These are phyloP conservation scores for Tausonia pullulans DNA, from an alignment of 1,284 basidiomycete species.

Conservation along the genomic window DNA sequence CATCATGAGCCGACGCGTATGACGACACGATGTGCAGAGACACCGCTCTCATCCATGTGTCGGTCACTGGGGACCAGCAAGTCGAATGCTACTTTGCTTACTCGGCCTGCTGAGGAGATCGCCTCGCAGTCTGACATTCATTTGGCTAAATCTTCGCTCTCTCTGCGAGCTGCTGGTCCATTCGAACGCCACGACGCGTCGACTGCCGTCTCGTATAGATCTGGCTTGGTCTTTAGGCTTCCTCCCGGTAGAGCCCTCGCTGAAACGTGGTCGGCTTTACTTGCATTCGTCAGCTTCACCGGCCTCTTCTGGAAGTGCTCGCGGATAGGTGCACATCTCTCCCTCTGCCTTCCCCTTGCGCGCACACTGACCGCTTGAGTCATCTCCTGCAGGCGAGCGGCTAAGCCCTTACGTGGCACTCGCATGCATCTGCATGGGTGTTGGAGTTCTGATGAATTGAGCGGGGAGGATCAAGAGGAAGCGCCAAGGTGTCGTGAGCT, in stretches of 20 bases:
- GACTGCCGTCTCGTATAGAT: no score
- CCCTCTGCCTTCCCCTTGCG: conserved; percentile 20
- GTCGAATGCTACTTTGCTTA: no score
- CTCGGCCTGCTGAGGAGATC: no score
- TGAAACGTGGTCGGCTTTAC: not conserved
- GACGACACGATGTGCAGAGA: no score
- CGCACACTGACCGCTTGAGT: not conserved
- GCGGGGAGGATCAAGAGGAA: not conserved
- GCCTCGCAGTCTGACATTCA: not conserved
- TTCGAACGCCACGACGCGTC: not conserved
- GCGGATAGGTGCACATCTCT: conserved; percentile 60
- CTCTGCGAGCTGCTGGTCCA: not conserved
- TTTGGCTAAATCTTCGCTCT: not conserved
- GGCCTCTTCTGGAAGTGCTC: conserved; percentile 91
- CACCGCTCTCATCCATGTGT: no score
- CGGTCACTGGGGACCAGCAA: no score
- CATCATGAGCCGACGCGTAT: no score
- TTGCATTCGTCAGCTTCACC: conserved; percentile 48
- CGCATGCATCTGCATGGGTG: conserved; percentile 69
- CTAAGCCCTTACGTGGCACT: conserved; percentile 71
- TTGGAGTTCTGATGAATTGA: conserved; percentile 45
- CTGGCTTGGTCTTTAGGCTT: not conserved
- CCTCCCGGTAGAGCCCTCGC: not conserved
- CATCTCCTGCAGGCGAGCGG: conserved; percentile 49
- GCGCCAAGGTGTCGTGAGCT: not conserved